Base-by-base conservation (phyloP, 2,329 filamentous ascomycete species). In the Aspergillus amoenus region DNA sequence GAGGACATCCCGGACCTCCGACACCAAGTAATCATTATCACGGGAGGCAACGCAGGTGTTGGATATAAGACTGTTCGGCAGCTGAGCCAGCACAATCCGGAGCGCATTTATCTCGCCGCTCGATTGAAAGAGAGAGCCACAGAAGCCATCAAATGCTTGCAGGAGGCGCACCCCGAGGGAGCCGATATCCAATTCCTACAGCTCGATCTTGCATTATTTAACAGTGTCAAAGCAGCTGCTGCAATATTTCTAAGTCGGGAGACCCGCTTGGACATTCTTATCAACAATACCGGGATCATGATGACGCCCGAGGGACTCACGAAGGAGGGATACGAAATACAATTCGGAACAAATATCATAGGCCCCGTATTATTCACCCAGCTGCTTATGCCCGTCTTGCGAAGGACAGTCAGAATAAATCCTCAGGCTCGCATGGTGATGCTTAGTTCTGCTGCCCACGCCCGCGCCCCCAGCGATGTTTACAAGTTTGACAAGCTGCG, bases 41-140 rank as follows among this genome's bases (percentile, higher is more conserved):
- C 78, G n/a, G 77, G 78, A 53, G 77, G 78, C 53, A 82, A 80
- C 55, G 67, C 70, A 5, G 80, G 80, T 21, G 69, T 82, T 4
- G 80, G 80, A 39, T 76, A 76, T 52, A 73, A 79, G 63, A 76
- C 77, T 30, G 68, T 82, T 40, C 43, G 32, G 4, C 45, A 64
- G 22, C 34, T 57, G 9, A 24, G 30, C 12, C 21, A 43, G 27
- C 54, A 59, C 44, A 46, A 57, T 18, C 57, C 59, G 5, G 51
- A 43, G 1, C 30, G 24, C 4, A 57, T 61, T 30, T 61, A 57
- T 18, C 43, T 44, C 24, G 11, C 43, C 8, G 48, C 49, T 39
- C 55, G 55, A 22, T 27, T 34, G 12, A 4, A 5, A 6, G 8
- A 3, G 2, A 61, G 57, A 39, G 61, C 62, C 3, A 18, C 43